Percentiles rank a stretch among this genome's conserved stretches.
phyloP scores from a whole-genome alignment of 352 stramenopile genomes.

The Phytophthora fragariae region DNA sequence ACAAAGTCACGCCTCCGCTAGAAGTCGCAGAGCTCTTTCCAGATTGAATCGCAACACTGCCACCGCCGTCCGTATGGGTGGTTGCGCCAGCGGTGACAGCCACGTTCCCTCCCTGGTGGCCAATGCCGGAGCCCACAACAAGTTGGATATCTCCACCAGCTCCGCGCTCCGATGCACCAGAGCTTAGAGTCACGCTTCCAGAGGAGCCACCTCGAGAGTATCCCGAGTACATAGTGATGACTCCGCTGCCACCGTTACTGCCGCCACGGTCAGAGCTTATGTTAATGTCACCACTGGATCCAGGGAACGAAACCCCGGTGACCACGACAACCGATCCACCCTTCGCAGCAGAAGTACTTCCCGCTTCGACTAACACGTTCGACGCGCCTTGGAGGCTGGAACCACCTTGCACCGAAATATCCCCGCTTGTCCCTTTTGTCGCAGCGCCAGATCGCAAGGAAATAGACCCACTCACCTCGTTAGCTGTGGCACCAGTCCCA shows the following conservation, averaged over 20 bases:
- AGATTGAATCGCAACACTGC: conserved; percentile 58
- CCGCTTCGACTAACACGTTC: conserved; percentile 60
- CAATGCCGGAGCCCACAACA: conserved; percentile 54
- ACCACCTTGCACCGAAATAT: conserved; percentile 62
- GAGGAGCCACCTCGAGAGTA: conserved; percentile 55
- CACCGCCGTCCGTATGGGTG: conserved; percentile 51
- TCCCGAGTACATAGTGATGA: conserved; percentile 57
- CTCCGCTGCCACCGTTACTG: conserved; percentile 59
- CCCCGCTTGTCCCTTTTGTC: conserved; percentile 55
- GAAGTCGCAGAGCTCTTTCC: conserved; percentile 61
- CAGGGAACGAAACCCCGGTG: conserved; percentile 54
- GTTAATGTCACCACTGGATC: conserved; percentile 66
- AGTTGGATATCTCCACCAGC: conserved; percentile 65
- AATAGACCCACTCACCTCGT: conserved; percentile 55
- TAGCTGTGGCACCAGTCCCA: conserved; percentile 46
- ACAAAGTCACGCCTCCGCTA: conserved; percentile 56
- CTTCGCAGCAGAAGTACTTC: conserved; percentile 51
- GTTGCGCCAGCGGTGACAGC: conserved; percentile 54
- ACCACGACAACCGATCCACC: conserved; percentile 58
- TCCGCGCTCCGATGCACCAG: conserved; percentile 60
- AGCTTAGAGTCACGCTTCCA: conserved; percentile 73
- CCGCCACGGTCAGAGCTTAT: conserved; percentile 66
- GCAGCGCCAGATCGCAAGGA: conserved; percentile 52
- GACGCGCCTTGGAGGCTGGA: conserved; percentile 52
- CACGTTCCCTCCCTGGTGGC: conserved; percentile 56